Base-by-base conservation (phyloP, 768 basidiomycete species). In the Psilocybe cyanescens region DNA sequence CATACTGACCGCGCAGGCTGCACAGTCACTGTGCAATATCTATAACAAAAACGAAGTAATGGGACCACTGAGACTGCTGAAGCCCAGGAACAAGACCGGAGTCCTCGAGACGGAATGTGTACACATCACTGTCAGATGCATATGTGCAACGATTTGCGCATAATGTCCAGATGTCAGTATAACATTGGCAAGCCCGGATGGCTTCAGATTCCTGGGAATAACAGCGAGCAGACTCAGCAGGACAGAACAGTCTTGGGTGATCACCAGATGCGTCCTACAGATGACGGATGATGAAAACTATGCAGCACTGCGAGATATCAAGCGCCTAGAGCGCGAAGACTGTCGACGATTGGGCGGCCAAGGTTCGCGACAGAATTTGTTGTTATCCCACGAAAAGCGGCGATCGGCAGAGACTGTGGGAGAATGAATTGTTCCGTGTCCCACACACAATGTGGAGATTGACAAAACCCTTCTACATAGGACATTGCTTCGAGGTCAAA, bases 361-460 rank as follows among this genome's bases (percentile, higher is more conserved):
- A 7, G 37, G 29, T 46, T 47, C 31, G 29, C 44, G 33, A 48
- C 19, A 55, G n/a, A 12, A 60, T 50, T 53, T 41, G n/a, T 37
- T 58, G 48, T 54, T 62, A 48, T 58, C 61, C 37, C 61, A 62
- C 61, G 61, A 52, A 49, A 55, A 49, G 57, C 61, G 61, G 57
- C 28, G 51, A 55, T 48, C 56, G 57, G 57, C 33, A 30, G 50
- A 29, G 44, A 33, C 41, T 55, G 53, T 55, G 53, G 35, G 59
- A 60, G 59, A 30, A 48, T 5, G 52, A 41, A 31, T 4, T 5
- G 6, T 1, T 11, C 16, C 14, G 12, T 44, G 52, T 62, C 51
- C 53, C 55, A 24, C 49, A 50, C 49, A 50, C 14, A 29, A 5
- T 29, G 30, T 50, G n/a, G 12, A n/a, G 30, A 35, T 53, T 16